Conservation (phyloP, 1,139 yeast species). For the Zygosaccharomyces pseudobailii region DNA sequence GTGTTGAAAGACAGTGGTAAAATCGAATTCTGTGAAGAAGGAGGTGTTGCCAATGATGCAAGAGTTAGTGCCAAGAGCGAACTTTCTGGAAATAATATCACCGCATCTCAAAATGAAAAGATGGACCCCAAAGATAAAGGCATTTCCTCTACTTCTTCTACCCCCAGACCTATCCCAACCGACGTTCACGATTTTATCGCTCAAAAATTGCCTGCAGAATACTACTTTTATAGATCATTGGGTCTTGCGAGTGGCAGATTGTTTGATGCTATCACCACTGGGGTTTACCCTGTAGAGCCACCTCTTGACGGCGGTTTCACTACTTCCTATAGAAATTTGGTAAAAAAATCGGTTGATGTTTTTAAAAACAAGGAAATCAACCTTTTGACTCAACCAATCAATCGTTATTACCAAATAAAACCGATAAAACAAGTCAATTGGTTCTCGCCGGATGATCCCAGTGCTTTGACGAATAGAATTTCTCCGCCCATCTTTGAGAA, state of each 20-base stretch:
- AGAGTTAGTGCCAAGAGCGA: not conserved
- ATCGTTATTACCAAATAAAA: conserved; percentile 82
- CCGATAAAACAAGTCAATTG: conserved; percentile 56
- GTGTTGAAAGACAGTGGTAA: conserved; percentile 64
- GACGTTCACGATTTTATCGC: conserved; percentile 82
- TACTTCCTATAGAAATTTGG: conserved; percentile 53
- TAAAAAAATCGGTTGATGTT: conserved; percentile 45
- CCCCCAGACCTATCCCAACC: conserved; percentile 48
- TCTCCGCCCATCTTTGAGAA: conserved; percentile 44
- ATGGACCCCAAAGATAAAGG: conserved; percentile 1
- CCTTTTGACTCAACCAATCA: conserved; percentile 65
- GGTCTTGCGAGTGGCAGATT: conserved; percentile 68
- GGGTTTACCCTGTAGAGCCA: conserved; percentile 57
- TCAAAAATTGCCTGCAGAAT: conserved; percentile 82
- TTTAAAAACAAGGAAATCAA: conserved; percentile 59
- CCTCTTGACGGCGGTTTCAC: conserved; percentile 66
- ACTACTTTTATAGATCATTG: conserved; percentile 72
- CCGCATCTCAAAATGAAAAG: conserved; percentile 1
- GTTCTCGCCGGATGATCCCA: conserved; percentile 46
- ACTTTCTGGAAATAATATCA: not conserved
- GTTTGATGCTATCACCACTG: conserved; percentile 64
- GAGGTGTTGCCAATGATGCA: conserved; percentile 4
- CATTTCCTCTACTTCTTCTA: conserved; percentile 1
- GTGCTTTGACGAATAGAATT: conserved; percentile 49
- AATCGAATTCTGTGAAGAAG: conserved; percentile 52